Evolutionary conservation across 1,284 basidiomycete species (phyloP).

Genomic region (Takashimella tepidaria): DNA sequence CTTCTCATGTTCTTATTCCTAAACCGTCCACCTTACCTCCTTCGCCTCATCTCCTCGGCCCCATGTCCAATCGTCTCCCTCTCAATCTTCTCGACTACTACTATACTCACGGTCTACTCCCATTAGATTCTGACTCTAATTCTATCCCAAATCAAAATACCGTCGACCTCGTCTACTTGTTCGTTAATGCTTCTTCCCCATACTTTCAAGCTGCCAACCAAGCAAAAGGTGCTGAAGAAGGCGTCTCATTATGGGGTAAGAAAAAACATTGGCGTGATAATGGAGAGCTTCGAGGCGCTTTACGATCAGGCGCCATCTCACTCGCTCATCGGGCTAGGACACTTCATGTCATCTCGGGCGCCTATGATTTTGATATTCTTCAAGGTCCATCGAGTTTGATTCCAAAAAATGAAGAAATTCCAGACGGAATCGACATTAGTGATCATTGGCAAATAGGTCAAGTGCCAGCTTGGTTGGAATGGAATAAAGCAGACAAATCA

Average conservation of each 20-base stretch:
- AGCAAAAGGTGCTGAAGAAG: conserved; percentile 20
- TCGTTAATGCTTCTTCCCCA: conserved; percentile 33
- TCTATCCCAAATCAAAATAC: not conserved
- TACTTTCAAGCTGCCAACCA: conserved; percentile 23
- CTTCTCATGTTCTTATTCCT: conserved; percentile 19
- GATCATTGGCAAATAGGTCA: conserved; percentile 33
- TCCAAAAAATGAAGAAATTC: conserved; percentile 1
- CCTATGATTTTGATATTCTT: conserved; percentile 17
- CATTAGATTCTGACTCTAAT: not conserved
- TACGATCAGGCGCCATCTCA: conserved; percentile 27
- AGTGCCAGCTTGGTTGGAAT: conserved; percentile 39
- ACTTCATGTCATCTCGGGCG: conserved; percentile 37
- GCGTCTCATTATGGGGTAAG: conserved; percentile 4
- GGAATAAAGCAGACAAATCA: conserved; percentile 12
- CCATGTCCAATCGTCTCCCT: conserved; percentile 12
- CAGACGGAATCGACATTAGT: not conserved
- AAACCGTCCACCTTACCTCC: not conserved
- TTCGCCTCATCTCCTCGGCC: conserved; percentile 10
- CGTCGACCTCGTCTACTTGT: conserved; percentile 39
- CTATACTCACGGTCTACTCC: conserved; percentile 16
- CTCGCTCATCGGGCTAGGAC: conserved; percentile 19
- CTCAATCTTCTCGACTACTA: conserved; percentile 13
- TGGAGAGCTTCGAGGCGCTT: conserved; percentile 37
- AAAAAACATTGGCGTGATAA: conserved; percentile 39
- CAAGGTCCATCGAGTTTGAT: conserved; percentile 3